Percentiles rank a stretch among this genome's conserved stretches.
These are phyloP conservation scores for Pouteria glomerata DNA, from an alignment of 148 eudicot species.

Conservation along the genomic window DNA sequence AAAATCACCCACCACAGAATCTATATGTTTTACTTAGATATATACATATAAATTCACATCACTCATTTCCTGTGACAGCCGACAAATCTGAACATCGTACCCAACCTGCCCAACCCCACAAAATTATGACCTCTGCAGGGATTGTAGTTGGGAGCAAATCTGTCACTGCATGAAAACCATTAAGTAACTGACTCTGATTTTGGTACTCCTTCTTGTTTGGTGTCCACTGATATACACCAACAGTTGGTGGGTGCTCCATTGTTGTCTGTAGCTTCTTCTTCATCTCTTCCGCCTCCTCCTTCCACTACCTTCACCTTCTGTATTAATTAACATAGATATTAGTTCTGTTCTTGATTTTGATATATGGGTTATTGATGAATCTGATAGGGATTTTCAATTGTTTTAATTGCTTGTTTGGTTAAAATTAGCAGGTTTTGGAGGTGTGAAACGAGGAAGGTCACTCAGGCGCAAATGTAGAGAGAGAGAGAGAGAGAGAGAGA, in stretches of 20 bases:
- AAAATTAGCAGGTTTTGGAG: neutral
- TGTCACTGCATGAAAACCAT: neutral
- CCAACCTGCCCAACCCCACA: slow-evolving; percentile 8
- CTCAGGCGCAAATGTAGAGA: slow-evolving; percentile 6
- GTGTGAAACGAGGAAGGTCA: neutral
- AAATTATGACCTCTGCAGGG: neutral
- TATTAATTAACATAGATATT: too few relatives aligned
- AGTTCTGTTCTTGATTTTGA: neutral
- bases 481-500: neutral
- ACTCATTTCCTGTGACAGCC: slow-evolving; percentile 37
- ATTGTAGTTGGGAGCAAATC: neutral
- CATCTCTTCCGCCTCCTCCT: neutral
- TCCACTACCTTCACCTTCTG: neutral
- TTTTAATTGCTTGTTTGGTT: neutral
- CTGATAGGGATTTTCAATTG: neutral
- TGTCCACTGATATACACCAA: neutral
- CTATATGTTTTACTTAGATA: neutral
- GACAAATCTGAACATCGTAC: slow-evolving; percentile 53
- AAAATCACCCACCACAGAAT: neutral
- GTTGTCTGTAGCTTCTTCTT: neutral
- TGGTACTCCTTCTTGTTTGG: neutral
- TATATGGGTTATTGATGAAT: neutral
- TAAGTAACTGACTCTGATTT: neutral
- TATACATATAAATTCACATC: slow-evolving; percentile 4
- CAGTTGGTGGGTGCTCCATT: neutral